phyloP scores from a whole-genome alignment of 2,329 filamentous ascomycete genomes.

The Hawksworthiomyces lignivorus region DNA sequence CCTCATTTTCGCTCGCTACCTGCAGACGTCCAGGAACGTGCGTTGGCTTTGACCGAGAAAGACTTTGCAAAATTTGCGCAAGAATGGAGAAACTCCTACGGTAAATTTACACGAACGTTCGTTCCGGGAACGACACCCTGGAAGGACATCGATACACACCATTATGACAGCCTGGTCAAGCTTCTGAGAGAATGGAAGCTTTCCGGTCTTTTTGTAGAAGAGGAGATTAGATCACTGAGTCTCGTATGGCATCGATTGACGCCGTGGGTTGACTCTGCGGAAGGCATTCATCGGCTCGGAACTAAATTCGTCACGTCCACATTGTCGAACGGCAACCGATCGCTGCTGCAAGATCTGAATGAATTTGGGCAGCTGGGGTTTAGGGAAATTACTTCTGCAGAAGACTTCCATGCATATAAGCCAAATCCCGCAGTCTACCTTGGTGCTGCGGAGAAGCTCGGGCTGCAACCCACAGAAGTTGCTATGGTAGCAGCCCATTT shows the following conservation, averaged over 20 bases:
- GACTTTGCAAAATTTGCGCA: constrained; percentile 61
- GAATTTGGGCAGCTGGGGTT: constrained; percentile 54
- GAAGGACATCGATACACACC: constrained; percentile 66
- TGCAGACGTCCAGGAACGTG: constrained; percentile 36
- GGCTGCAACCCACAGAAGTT: constrained; percentile 50
- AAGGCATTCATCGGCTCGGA: constrained; percentile 48
- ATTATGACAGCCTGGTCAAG: constrained; percentile 52
- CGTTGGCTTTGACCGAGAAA: constrained; percentile 40
- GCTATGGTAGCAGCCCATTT: constrained; percentile 75
- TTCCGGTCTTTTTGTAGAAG: constrained; percentile 50
- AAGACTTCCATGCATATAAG: constrained; percentile 70
- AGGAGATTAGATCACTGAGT: constrained; percentile 53
- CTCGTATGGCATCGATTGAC: constrained; percentile 64
- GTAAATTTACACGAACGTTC: constrained; percentile 48
- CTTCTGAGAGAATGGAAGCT: constrained; percentile 52
- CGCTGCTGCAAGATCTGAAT: constrained; percentile 58
- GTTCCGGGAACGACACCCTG: constrained; percentile 43
- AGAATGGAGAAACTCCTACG: constrained; percentile 62
- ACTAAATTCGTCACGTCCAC: constrained; percentile 52
- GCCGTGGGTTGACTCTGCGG: constrained; percentile 59
- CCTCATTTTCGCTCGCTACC: constrained; percentile 36
- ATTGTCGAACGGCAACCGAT: constrained; percentile 66
- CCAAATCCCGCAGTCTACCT: constrained; percentile 60
- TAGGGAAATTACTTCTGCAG: constrained; percentile 58
- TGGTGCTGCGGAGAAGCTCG: constrained; percentile 55